Percentiles rank a stretch among this genome's conserved stretches.
phyloP scores from a whole-genome alignment of 2,329 filamentous ascomycete genomes.

The Talaromyces sp. region DNA sequence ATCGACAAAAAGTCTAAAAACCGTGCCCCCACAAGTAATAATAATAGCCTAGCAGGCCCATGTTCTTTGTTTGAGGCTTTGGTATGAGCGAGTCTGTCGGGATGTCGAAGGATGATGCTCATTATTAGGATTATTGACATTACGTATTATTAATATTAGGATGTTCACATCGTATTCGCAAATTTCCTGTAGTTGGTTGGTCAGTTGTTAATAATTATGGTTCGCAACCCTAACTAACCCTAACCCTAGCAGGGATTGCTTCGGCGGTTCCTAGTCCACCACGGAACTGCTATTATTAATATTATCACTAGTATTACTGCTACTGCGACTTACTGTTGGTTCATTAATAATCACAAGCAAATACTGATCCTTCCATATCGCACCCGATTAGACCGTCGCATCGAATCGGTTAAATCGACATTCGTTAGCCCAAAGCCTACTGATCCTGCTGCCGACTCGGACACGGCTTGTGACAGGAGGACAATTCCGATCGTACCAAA shows the following conservation, averaged over 20 bases:
- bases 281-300: neutral
- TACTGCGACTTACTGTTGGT: neutral
- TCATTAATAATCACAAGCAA: neutral
- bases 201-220: neutral
- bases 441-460: neutral
- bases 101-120: too few species aligned
- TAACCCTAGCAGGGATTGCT: neutral
- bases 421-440: neutral
- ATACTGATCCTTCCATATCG: neutral
- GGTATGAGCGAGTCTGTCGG: too few species aligned
- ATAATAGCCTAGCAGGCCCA: too few species aligned
- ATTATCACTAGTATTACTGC: neutral
- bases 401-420: neutral
- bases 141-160: too few species aligned
- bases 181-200: neutral
- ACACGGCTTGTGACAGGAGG: neutral
- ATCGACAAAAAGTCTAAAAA: neutral
- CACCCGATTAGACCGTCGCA: neutral
- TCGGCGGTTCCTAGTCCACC: neutral
- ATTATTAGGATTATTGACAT: neutral
- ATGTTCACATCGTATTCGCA: neutral
- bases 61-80: neutral
- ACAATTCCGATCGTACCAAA: neutral
- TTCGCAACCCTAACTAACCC: neutral
- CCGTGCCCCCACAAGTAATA: neutral